Evolutionary conservation across 768 basidiomycete species (phyloP).

Genomic region (Boletus reticulatus): DNA sequence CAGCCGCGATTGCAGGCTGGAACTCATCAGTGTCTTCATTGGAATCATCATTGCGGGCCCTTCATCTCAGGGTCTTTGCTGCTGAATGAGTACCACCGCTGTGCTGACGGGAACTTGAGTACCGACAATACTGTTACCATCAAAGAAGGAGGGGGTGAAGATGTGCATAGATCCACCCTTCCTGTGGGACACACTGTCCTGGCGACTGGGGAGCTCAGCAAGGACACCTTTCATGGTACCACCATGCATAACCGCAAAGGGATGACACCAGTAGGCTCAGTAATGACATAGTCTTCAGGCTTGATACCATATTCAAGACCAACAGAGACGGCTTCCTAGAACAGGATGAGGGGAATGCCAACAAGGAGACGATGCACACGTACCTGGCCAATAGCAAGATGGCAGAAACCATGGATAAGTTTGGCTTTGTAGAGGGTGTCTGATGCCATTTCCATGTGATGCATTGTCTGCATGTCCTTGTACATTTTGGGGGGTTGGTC

Average conservation of each 20-base stretch:
- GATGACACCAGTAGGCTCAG: slow-evolving; percentile 95
- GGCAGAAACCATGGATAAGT: slow-evolving; percentile 96
- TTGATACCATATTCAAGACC: slow-evolving; percentile 88
- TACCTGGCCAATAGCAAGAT: slow-evolving; percentile 96
- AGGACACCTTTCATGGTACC: slow-evolving; percentile 90
- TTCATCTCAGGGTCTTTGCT: no score
- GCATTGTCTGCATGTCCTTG: slow-evolving; percentile 87
- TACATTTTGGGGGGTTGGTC: slow-evolving; percentile 85
- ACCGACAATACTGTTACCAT: slow-evolving; percentile 98
- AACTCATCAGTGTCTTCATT: no score
- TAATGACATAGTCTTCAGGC: slow-evolving; percentile 87
- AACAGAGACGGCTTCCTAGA: slow-evolving; percentile 94
- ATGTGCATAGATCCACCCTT: slow-evolving; percentile 99
- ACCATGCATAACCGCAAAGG: slow-evolving; percentile 93
- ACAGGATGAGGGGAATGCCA: not conserved
- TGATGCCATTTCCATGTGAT: slow-evolving; percentile 97
- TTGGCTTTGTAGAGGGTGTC: slow-evolving; percentile 97
- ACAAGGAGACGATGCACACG: slow-evolving; percentile 3
- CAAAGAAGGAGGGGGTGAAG: slow-evolving; percentile 96
- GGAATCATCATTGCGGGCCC: no score
- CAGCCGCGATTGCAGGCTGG: no score
- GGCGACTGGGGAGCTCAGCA: slow-evolving; percentile 88
- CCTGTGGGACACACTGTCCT: slow-evolving; percentile 90
- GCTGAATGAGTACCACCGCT: no score
- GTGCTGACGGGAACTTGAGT: slow-evolving; percentile 97